Evolutionary conservation across 2,329 filamentous ascomycete species (phyloP).

Genomic region (Phoma sp.): DNA sequence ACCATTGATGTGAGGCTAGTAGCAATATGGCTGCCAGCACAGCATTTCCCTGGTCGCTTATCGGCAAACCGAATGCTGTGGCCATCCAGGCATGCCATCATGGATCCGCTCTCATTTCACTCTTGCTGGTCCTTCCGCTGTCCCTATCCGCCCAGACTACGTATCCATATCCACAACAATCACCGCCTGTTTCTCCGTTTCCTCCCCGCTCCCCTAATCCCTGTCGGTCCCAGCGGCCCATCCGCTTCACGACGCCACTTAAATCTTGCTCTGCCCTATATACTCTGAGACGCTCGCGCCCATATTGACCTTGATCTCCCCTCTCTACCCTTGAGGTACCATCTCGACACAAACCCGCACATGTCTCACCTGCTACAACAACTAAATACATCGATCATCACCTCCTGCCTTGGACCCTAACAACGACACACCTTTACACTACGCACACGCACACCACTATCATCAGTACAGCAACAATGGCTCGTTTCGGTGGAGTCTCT

Average conservation of each 20-base stretch:
- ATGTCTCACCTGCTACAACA: conserved; percentile 39
- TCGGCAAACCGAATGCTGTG: conserved; percentile 32
- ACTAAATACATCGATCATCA: conserved; percentile 11
- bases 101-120: conserved; percentile 39
- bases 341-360: conserved; percentile 36
- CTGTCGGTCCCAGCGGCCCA: conserved; percentile 43
- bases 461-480: conserved; percentile 33
- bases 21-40: conserved; percentile 39
- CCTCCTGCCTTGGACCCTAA: conserved; percentile 19
- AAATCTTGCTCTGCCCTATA: conserved; percentile 50
- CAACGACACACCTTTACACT: conserved; percentile 5
- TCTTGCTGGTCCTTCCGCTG: conserved; percentile 46
- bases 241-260: conserved; percentile 50
- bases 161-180: conserved; percentile 48
- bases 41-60: conserved; percentile 27
- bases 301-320: conserved; percentile 19
- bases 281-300: conserved; percentile 47
- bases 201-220: conserved; percentile 48
- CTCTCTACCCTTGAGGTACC: conserved; percentile 36
- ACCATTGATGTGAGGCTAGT: conserved; percentile 32
- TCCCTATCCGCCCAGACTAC: conserved; percentile 47
- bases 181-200: conserved; percentile 49
- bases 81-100: conserved; percentile 35
- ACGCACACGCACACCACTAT: conserved; percentile 8
- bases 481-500: conserved; percentile 38